A percentile compares a stretch with the other conserved stretches of the same genome.
Evolutionary conservation across 129 eudicot species (phyloP).

Genomic region (Lactuca sativa): DNA sequence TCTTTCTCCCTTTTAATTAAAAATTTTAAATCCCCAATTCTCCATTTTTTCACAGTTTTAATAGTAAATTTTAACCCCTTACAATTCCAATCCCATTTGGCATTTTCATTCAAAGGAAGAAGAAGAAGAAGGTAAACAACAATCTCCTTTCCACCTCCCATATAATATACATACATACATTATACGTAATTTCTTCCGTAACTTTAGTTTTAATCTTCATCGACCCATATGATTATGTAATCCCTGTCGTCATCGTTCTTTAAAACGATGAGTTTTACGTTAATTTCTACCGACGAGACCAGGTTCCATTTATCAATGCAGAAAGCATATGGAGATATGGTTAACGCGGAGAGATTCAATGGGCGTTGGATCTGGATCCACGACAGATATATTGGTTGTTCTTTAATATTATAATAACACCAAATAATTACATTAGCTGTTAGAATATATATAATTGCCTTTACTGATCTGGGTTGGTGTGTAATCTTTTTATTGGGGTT

Average conservation of each 20-base stretch:
- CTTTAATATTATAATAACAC: not conserved
- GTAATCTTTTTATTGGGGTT: conserved; percentile 27
- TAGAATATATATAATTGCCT: conserved; percentile 39
- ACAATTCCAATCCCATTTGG: not conserved
- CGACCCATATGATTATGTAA: conserved; percentile 8
- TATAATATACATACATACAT: not conserved
- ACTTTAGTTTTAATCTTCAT: conserved; percentile 1
- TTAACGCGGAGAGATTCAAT: conserved; percentile 38
- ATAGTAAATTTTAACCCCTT: not conserved
- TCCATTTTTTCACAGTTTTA: not conserved
- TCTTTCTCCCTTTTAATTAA: not conserved
- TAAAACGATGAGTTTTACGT: conserved; percentile 23
- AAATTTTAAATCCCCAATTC: conserved; percentile 11
- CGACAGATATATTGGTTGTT: conserved; percentile 41
- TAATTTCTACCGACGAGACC: conserved; percentile 15
- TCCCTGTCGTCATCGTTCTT: conserved; percentile 36
- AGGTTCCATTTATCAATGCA: conserved; percentile 33
- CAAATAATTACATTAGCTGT: conserved; percentile 27
- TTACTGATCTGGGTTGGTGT: conserved; percentile 65
- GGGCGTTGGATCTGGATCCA: conserved; percentile 83
- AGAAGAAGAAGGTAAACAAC: not conserved
- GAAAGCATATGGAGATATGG: not conserved
- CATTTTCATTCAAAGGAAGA: too few species aligned
- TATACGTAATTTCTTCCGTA: not conserved
- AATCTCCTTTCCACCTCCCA: not conserved